These are phyloP conservation scores for Metschnikowia lochheadii DNA, from an alignment of 805 yeast species.

Conservation along the genomic window DNA sequence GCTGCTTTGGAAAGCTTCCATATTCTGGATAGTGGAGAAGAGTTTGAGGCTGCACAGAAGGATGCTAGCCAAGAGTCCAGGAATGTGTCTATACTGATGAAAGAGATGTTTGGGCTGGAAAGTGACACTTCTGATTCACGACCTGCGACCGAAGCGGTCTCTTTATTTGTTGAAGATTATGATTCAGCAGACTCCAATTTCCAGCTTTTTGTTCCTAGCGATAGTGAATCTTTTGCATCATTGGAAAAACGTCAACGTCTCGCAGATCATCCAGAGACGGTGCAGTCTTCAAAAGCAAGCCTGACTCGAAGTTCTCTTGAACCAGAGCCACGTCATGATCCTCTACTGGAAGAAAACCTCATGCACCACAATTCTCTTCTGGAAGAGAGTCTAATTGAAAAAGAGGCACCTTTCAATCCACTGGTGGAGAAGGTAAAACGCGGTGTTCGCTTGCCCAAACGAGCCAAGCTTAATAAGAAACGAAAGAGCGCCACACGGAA, in stretches of 20 bases:
- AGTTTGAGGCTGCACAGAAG: neutral
- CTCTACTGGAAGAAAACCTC: too few species aligned
- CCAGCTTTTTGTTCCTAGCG: constrained; percentile 2
- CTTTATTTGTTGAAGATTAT: neutral
- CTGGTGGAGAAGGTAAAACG: neutral
- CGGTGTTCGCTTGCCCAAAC: neutral
- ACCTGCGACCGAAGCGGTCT: too few species aligned
- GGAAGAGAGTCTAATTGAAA: neutral
- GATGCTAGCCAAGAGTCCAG: neutral
- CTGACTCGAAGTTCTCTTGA: neutral
- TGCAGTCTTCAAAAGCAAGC: neutral
- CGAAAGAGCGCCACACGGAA: constrained; percentile 1
- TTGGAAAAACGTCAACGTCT: neutral
- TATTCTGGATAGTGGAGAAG: neutral
- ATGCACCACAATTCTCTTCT: too few species aligned
- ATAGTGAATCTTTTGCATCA: neutral
- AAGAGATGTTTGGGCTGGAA: neutral
- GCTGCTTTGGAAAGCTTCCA: neutral
- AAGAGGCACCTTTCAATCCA: neutral
- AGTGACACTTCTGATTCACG: too few species aligned
- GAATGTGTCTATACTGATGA: neutral
- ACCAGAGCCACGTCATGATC: too few species aligned
- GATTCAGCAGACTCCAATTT: neutral
- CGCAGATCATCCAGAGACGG: neutral
- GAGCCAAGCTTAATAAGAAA: constrained; percentile 8